These are phyloP conservation scores for Petrea volubilis DNA, from an alignment of 257 asterid species.

Conservation along the genomic window DNA sequence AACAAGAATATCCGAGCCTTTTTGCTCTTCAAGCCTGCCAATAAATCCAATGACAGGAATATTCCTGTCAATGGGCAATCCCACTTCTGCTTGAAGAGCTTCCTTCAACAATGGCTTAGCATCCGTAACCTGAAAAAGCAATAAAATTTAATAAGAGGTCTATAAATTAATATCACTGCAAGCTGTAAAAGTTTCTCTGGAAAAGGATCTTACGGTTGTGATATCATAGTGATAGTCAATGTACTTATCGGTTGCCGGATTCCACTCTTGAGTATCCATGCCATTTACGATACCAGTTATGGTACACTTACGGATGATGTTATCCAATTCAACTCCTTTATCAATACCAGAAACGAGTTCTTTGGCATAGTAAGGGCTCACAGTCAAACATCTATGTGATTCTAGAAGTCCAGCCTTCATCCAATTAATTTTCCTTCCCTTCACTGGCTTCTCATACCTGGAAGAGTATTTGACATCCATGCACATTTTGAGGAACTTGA, in stretches of 20 bases:
- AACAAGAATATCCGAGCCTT: constrained; percentile 91
- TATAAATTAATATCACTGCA: too few species aligned
- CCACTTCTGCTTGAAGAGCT: constrained; percentile 93
- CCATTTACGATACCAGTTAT: constrained; percentile 80
- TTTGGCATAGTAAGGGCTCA: constrained; percentile 86
- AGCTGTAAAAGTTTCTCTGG: neutral
- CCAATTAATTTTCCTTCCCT: constrained; percentile 97
- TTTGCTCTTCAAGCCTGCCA: constrained; percentile 97
- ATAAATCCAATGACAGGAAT: constrained; percentile 91
- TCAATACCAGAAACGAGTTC: constrained; percentile 77
- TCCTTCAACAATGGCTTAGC: constrained; percentile 87
- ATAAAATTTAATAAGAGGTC: neutral
- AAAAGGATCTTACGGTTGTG: constrained; percentile 53
- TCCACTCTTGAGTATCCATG: constrained; percentile 95
- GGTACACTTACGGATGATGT: constrained; percentile 42
- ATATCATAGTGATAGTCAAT: constrained; percentile 66
- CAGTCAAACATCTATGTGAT: constrained; percentile 67
- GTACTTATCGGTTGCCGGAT: constrained; percentile 82
- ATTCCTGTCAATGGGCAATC: constrained; percentile 78
- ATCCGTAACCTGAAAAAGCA: constrained; percentile 57
- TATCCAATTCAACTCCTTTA: constrained; percentile 89
- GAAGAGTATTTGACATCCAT: constrained; percentile 21
- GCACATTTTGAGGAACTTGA: constrained; percentile 1
- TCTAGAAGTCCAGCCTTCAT: constrained; percentile 91
- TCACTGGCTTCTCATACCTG: constrained; percentile 76